phyloP scores from a whole-genome alignment of 805 yeast genomes.

The Candida pseudoglaebosa region DNA sequence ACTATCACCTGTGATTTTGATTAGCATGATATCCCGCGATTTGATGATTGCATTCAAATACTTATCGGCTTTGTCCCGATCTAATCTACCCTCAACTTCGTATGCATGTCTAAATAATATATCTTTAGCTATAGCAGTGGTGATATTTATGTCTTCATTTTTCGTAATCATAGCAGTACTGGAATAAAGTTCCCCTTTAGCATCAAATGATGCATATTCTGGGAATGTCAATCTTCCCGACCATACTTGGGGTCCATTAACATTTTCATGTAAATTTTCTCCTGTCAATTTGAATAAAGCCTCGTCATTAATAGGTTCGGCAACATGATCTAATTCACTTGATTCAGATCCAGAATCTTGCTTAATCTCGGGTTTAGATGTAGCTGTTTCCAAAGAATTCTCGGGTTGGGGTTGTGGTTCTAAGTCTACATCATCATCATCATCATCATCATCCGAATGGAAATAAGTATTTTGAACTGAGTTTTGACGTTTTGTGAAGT shows the following conservation, averaged over 20 bases:
- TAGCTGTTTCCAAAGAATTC: no score
- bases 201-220: slow-evolving; percentile 44
- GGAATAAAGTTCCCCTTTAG: slow-evolving; percentile 32
- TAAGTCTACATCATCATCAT: slow-evolving; percentile 15
- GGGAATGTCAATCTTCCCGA: slow-evolving; percentile 47
- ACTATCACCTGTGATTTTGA: slow-evolving; percentile 34
- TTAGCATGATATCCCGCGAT: slow-evolving; percentile 51
- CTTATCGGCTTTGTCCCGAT: slow-evolving; percentile 46
- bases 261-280: slow-evolving; percentile 6
- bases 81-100: slow-evolving; percentile 62
- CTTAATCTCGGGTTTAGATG: slow-evolving; percentile 5
- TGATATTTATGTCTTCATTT: slow-evolving; percentile 16
- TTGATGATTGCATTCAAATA: slow-evolving; percentile 48
- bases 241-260: slow-evolving; percentile 32
- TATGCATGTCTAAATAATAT: slow-evolving; percentile 28
- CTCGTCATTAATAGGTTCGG: slow-evolving; percentile 20
- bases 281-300: slow-evolving; percentile 31
- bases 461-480: slow-evolving; percentile 2
- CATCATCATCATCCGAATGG: slow-evolving; percentile 24
- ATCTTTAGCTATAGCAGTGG: slow-evolving; percentile 21
- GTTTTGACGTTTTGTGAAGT: neutral
- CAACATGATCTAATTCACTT: slow-evolving; percentile 16
- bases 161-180: slow-evolving; percentile 21
- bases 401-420: slow-evolving; percentile 7
- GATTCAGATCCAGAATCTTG: slow-evolving; percentile 8